Percentiles rank a stretch among this genome's conserved stretches.
Evolutionary conservation across 345 rosid species (phyloP).

Genomic region (Salix suchowensis): DNA sequence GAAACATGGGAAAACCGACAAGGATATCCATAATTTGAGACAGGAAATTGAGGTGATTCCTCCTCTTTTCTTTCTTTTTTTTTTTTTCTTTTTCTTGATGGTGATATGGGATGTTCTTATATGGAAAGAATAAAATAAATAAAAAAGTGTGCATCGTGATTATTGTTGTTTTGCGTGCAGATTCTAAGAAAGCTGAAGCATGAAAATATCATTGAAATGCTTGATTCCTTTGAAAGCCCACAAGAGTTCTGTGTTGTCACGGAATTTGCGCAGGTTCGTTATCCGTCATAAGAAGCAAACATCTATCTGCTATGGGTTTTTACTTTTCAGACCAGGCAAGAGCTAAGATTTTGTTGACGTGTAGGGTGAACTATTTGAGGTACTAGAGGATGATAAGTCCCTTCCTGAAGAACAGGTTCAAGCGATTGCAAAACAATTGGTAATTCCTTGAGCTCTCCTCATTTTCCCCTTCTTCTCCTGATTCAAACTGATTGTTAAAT

Average conservation of each 20-base stretch:
- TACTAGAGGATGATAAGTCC: conserved; percentile 93
- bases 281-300: neutral
- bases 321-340: neutral
- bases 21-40: conserved; percentile 78
- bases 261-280: conserved; percentile 82
- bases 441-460: conserved; percentile 24
- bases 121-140: too few species aligned
- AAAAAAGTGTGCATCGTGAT: too few species aligned
- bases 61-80: neutral
- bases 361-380: conserved; percentile 94
- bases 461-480: neutral
- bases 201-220: conserved; percentile 89
- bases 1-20: conserved; percentile 93
- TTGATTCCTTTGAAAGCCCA: conserved; percentile 90
- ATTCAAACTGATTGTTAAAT: conserved; percentile 1
- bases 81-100: neutral
- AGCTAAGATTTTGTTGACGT: conserved; percentile 8
- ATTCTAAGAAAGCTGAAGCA: conserved; percentile 92
- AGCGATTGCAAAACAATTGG: conserved; percentile 98
- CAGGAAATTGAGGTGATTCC: conserved; percentile 86
- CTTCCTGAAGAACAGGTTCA: conserved; percentile 98
- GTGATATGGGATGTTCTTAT: neutral
- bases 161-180: conserved; percentile 24
- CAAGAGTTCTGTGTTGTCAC: conserved; percentile 97
- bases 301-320: neutral